phyloP scores from a whole-genome alignment of 2,329 filamentous ascomycete genomes.

The Penicillium sumatraense region DNA sequence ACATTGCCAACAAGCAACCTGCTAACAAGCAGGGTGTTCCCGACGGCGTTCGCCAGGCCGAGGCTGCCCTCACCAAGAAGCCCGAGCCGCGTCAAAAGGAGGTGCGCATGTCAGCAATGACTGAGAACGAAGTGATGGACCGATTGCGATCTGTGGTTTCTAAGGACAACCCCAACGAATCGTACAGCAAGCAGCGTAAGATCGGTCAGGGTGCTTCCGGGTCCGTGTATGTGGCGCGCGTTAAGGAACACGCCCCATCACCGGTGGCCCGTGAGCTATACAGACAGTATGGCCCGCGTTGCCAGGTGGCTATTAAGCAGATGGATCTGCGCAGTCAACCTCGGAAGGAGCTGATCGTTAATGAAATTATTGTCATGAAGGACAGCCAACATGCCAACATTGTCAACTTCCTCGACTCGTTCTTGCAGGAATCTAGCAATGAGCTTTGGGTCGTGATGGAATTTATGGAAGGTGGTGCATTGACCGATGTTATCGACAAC shows the following conservation, averaged over 20 bases:
- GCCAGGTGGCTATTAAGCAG: slow-evolving; percentile 97
- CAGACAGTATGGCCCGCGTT: slow-evolving; percentile 76
- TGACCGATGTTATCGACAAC: slow-evolving; percentile 99
- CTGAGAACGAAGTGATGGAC: slow-evolving; percentile 95
- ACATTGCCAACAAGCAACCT: slow-evolving; percentile 70
- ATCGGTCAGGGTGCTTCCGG: slow-evolving; percentile 98
- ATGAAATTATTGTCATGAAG: slow-evolving; percentile 99
- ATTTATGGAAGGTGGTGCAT: slow-evolving; percentile 97
- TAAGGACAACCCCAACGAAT: slow-evolving; percentile 90
- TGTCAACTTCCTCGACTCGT: slow-evolving; percentile 97
- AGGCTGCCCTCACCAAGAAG: slow-evolving; percentile 85
- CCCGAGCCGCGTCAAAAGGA: slow-evolving; percentile 80
- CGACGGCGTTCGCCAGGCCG: slow-evolving; percentile 84
- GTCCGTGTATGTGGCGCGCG: slow-evolving; percentile 95
- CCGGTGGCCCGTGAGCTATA: slow-evolving; percentile 76
- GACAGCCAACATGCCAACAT: slow-evolving; percentile 98
- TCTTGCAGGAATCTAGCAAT: slow-evolving; percentile 89
- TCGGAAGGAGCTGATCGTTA: slow-evolving; percentile 96
- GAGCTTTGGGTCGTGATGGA: slow-evolving; percentile 99
- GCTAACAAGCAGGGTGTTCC: slow-evolving; percentile 48
- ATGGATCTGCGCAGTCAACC: slow-evolving; percentile 99
- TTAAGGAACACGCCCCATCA: slow-evolving; percentile 88
- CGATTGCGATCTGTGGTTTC: slow-evolving; percentile 93
- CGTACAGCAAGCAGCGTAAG: slow-evolving; percentile 99
- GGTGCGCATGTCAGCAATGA: slow-evolving; percentile 98